Conservation (phyloP, 2,329 filamentous ascomycete genomes). For the Penicillium sp. region DNA sequence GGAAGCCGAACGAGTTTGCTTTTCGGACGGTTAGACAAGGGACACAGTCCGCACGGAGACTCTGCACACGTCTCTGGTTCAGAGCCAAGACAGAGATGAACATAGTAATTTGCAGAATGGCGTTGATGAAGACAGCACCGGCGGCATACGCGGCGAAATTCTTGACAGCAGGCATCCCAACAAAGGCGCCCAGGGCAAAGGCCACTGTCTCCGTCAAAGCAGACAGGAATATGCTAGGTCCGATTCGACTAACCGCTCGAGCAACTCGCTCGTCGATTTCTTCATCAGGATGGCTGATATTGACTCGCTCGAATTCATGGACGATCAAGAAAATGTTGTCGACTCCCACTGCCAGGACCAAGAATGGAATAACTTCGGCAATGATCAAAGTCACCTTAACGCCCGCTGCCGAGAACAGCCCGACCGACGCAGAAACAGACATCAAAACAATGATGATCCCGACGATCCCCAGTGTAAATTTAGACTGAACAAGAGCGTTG, state of each 20-base stretch:
- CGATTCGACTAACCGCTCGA: conserved; percentile 89
- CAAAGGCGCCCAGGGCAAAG: conserved; percentile 87
- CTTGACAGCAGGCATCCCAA: conserved; percentile 95
- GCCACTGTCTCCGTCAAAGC: conserved; percentile 92
- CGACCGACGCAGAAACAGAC: conserved; percentile 94
- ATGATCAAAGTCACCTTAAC: conserved; percentile 97
- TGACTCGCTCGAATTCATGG: conserved; percentile 95
- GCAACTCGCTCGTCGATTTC: conserved; percentile 82
- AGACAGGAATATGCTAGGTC: conserved; percentile 91
- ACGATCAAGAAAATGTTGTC: conserved; percentile 99
- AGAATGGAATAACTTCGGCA: conserved; percentile 95
- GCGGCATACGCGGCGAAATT: conserved; percentile 98
- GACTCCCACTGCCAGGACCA: conserved; percentile 92
- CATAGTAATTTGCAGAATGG: conserved; percentile 93
- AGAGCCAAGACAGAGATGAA: conserved; percentile 88
- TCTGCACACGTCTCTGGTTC: conserved; percentile 88
- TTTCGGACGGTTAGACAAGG: conserved; percentile 81
- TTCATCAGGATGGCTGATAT: conserved; percentile 85
- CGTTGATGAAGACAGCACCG: conserved; percentile 95
- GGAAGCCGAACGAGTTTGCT: conserved; percentile 64
- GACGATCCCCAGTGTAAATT: conserved; percentile 90
- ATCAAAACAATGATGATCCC: conserved; percentile 95
- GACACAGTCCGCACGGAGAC: conserved; percentile 83
- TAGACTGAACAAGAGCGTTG: conserved; percentile 86
- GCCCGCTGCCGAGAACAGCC: conserved; percentile 85